Evolutionary conservation across 1,284 basidiomycete genomes (phyloP).

Genomic region (Vanrija sp.): DNA sequence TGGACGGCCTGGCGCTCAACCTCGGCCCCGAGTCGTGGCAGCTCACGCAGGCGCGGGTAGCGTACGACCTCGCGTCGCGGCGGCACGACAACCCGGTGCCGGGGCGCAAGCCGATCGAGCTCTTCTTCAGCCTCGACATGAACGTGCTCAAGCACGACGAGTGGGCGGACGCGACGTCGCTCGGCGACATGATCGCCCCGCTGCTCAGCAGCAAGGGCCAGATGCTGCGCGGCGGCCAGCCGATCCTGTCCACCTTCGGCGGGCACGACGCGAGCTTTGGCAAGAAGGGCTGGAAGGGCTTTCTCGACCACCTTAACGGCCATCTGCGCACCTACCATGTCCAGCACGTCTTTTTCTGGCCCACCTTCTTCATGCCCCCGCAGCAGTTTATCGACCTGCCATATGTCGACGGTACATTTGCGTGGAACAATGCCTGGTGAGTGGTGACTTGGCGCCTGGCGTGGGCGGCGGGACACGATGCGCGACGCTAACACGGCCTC

Average conservation of each 20-base stretch:
- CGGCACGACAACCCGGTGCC: background rate
- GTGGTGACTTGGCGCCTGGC: constrained; percentile 10
- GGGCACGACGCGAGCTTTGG: constrained; percentile 38
- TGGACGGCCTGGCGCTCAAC: constrained; percentile 49
- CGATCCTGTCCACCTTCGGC: constrained; percentile 42
- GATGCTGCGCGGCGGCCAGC: constrained; percentile 21
- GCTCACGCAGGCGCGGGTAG: constrained; percentile 35
- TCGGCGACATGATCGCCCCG: constrained; percentile 22
- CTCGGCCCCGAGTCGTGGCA: constrained; percentile 49
- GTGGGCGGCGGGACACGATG: background rate
- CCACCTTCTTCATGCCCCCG: constrained; percentile 46
- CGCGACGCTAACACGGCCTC: background rate
- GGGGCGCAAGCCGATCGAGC: constrained; percentile 15
- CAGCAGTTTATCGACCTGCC: constrained; percentile 27
- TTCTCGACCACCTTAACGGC: constrained; percentile 25
- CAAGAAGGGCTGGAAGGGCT: constrained; percentile 34
- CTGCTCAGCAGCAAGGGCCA: constrained; percentile 15
- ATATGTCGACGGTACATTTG: constrained; percentile 40
- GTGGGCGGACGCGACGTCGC: constrained; percentile 13
- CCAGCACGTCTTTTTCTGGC: constrained; percentile 42
- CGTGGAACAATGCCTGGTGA: constrained; percentile 49
- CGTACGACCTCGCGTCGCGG: constrained; percentile 25
- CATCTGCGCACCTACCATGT: constrained; percentile 24
- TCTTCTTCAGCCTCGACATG: constrained; percentile 48
- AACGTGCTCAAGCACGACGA: constrained; percentile 38